Evolutionary conservation across 176 grass and related monocot species (phyloP).

Genomic region (Aegilops longissima): DNA sequence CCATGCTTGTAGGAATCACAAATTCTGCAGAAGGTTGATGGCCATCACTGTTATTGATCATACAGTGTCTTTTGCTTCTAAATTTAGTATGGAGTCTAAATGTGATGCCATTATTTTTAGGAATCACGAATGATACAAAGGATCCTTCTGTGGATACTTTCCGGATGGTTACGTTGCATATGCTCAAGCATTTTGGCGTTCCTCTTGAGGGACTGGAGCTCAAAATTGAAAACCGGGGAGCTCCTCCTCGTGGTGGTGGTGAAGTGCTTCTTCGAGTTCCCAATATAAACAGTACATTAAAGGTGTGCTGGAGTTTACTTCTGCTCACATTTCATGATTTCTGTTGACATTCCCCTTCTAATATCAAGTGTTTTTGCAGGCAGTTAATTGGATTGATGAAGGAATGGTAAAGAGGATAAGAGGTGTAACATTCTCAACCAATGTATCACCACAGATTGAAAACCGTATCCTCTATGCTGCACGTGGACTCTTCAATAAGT

Average conservation of each 20-base stretch:
- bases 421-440: conserved; percentile 79
- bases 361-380: conserved; percentile 42
- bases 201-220: conserved; percentile 81
- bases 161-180: conserved; percentile 71
- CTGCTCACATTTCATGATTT: neutral
- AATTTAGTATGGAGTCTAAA: neutral
- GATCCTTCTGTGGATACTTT: conserved; percentile 83
- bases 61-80: neutral
- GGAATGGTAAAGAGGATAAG: conserved; percentile 97
- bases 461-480: conserved; percentile 74
- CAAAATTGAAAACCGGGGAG: conserved; percentile 79
- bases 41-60: neutral
- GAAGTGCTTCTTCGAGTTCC: conserved; percentile 76
- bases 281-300: conserved; percentile 61
- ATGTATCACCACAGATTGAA: conserved; percentile 70
- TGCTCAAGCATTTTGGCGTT: conserved; percentile 87
- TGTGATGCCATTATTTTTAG: conserved; percentile 35
- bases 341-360: neutral
- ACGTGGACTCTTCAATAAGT: conserved; percentile 81
- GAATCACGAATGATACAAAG: conserved; percentile 90
- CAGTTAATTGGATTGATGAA: conserved; percentile 76
- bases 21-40: neutral
- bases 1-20: neutral
- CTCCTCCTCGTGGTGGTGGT: conserved; percentile 83
- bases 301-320: conserved; percentile 40